Conservation (phyloP, 2,329 filamentous ascomycete species). For the Talaromyces rugulosus region DNA sequence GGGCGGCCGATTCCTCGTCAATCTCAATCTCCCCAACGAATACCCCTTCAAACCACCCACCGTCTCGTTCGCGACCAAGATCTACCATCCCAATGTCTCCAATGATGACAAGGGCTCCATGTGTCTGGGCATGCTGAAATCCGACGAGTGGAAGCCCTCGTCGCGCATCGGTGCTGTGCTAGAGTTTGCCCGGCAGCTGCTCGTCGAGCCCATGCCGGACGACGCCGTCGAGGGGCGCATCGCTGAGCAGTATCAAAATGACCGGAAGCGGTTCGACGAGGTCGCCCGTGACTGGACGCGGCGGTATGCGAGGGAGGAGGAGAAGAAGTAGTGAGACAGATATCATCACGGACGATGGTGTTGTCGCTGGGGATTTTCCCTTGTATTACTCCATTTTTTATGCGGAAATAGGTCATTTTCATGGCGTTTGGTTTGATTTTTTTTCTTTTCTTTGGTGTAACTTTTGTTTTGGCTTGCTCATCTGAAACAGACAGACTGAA, state of each 20-base stretch:
- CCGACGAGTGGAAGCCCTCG: slow-evolving; percentile 88
- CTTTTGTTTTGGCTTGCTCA: not conserved
- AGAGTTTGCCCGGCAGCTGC: slow-evolving; percentile 67
- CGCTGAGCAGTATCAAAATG: slow-evolving; percentile 74
- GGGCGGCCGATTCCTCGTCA: slow-evolving; percentile 70
- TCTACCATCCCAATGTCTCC: slow-evolving; percentile 93
- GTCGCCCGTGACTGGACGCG: slow-evolving; percentile 69
- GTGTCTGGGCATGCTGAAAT: slow-evolving; percentile 77
- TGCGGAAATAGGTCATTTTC: slow-evolving; percentile 6
- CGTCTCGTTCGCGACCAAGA: slow-evolving; percentile 77
- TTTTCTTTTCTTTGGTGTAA: not conserved
- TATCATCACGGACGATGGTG: not conserved
- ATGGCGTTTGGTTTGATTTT: slow-evolving; percentile 12
- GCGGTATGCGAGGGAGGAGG: slow-evolving; percentile 60
- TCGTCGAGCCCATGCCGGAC: slow-evolving; percentile 79
- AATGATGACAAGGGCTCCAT: slow-evolving; percentile 82
- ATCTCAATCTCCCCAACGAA: slow-evolving; percentile 68
- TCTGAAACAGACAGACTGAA: not conserved
- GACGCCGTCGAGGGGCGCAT: slow-evolving; percentile 85
- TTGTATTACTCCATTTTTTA: not conserved
- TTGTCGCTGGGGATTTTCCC: not conserved
- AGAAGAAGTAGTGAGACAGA: not conserved
- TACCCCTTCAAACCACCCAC: slow-evolving; percentile 88
- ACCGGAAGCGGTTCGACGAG: slow-evolving; percentile 67
- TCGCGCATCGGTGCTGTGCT: slow-evolving; percentile 72